Conservation (phyloP, 441 rosid genomes). For the Eruca vesicaria region DNA sequence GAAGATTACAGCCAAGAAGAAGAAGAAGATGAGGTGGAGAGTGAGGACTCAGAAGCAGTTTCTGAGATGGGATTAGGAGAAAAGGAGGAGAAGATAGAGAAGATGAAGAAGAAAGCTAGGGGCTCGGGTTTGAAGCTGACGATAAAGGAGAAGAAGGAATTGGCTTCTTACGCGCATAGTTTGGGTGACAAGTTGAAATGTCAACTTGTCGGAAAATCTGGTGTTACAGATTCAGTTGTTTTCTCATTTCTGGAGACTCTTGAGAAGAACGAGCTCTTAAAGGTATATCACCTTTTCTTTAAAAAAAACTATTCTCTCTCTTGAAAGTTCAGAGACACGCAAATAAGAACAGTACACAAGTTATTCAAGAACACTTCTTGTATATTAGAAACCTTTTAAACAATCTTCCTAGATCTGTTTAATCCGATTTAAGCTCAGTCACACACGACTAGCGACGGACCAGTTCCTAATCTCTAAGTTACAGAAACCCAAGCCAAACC, state of each 20-base stretch:
- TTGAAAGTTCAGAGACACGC: too few relatives aligned
- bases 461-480: too few relatives aligned
- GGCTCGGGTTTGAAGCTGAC: slow-evolving; percentile 40
- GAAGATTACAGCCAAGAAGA: slow-evolving; percentile 23
- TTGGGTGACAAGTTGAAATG: slow-evolving; percentile 76
- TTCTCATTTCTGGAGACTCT: slow-evolving; percentile 74
- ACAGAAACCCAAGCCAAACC: too few relatives aligned
- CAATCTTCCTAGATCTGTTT: too few relatives aligned
- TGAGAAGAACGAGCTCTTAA: slow-evolving; percentile 86
- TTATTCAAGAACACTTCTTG: too few relatives aligned
- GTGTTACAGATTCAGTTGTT: slow-evolving; percentile 67
- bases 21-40: slow-evolving; percentile 19
- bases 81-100: slow-evolving; percentile 29
- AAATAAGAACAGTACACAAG: too few relatives aligned
- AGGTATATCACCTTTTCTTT: slow-evolving; percentile 44
- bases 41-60: slow-evolving; percentile 13
- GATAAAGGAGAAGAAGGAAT: slow-evolving; percentile 87
- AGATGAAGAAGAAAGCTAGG: slow-evolving; percentile 35
- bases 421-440: too few relatives aligned
- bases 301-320: too few relatives aligned
- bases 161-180: slow-evolving; percentile 84
- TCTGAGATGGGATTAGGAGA: slow-evolving; percentile 17
- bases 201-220: slow-evolving; percentile 84
- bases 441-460: too few relatives aligned
- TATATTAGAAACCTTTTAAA: too few relatives aligned